Percentiles rank a stretch among this genome's conserved stretches.
phyloP scores from a whole-genome alignment of 2,329 filamentous ascomycete species.

The Aureobasidium leucospermi region DNA sequence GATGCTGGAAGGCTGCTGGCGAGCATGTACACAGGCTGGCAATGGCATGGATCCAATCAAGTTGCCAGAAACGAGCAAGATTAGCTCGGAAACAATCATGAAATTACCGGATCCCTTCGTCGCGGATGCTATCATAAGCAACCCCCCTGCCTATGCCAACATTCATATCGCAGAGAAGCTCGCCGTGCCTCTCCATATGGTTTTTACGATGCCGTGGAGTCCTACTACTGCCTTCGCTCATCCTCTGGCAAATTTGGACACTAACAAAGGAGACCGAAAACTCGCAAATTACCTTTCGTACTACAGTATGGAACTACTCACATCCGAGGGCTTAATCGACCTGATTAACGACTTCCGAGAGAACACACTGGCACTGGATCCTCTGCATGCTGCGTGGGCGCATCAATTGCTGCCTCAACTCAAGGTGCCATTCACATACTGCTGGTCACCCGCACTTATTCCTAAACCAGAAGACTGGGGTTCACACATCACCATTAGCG shows the following conservation, averaged over 20 bases:
- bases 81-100: constrained; percentile 28
- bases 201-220: constrained; percentile 96
- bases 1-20: constrained; percentile 80
- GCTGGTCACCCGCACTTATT: constrained; percentile 80
- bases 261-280: constrained; percentile 66
- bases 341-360: constrained; percentile 79
- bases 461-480: constrained; percentile 73
- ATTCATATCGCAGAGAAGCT: constrained; percentile 69
- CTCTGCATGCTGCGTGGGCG: constrained; percentile 72
- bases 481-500: constrained; percentile 62
- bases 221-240: constrained; percentile 80
- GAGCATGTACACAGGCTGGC: constrained; percentile 50
- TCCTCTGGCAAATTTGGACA: constrained; percentile 74
- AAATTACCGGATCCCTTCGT: constrained; percentile 49
- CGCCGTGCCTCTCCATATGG: constrained; percentile 69
- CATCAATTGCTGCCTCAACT: constrained; percentile 71
- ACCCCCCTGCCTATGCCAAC: constrained; percentile 70
- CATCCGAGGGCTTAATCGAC: constrained; percentile 86
- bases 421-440: constrained; percentile 79
- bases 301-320: constrained; percentile 80
- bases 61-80: neutral
- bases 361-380: constrained; percentile 56
- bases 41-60: neutral
- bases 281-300: constrained; percentile 80
- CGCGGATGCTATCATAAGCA: constrained; percentile 73